Conservation (phyloP, 2,329 filamentous ascomycete genomes). For the Plectosphaerella plurivora region DNA sequence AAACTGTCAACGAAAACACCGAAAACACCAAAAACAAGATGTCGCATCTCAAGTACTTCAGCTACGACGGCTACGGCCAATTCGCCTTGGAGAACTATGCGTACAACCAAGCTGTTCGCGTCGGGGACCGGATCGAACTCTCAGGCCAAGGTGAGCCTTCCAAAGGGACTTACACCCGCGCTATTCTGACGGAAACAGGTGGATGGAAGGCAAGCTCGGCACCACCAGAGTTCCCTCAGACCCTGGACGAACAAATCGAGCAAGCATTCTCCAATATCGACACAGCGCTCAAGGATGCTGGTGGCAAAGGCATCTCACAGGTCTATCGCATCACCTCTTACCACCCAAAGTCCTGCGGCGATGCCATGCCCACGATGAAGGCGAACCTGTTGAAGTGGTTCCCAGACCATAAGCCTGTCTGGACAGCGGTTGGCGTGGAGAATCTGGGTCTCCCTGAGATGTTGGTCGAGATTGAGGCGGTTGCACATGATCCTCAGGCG, state of each 20-base stretch:
- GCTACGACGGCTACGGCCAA: slow-evolving; percentile 24
- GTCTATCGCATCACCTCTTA: slow-evolving; percentile 45
- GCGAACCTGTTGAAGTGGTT: slow-evolving; percentile 33
- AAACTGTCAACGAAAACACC: not conserved
- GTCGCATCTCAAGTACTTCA: slow-evolving; percentile 23
- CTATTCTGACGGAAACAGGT: slow-evolving; percentile 12
- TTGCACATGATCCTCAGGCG: slow-evolving; percentile 18
- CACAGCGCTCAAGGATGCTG: slow-evolving; percentile 38
- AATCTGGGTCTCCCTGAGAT: slow-evolving; percentile 41
- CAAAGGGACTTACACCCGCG: not conserved
- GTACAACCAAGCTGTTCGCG: slow-evolving; percentile 44
- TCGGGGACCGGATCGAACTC: slow-evolving; percentile 41
- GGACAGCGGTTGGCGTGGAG: slow-evolving; percentile 45
- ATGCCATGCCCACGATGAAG: slow-evolving; percentile 31
- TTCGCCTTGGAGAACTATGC: slow-evolving; percentile 22
- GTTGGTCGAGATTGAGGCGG: slow-evolving; percentile 53
- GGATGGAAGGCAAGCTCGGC: slow-evolving; percentile 19
- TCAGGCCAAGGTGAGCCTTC: slow-evolving; percentile 37
- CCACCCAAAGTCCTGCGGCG: slow-evolving; percentile 31
- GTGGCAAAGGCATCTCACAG: slow-evolving; percentile 48
- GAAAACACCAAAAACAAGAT: slow-evolving; percentile 13
- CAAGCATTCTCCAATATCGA: slow-evolving; percentile 53
- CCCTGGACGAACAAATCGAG: slow-evolving; percentile 37
- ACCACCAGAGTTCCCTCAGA: slow-evolving; percentile 23
- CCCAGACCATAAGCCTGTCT: slow-evolving; percentile 13